Percentiles rank a stretch among this genome's conserved stretches.
These are phyloP conservation scores for Talaromyces sp. DNA, from an alignment of 2,329 filamentous ascomycete species.

Conservation along the genomic window DNA sequence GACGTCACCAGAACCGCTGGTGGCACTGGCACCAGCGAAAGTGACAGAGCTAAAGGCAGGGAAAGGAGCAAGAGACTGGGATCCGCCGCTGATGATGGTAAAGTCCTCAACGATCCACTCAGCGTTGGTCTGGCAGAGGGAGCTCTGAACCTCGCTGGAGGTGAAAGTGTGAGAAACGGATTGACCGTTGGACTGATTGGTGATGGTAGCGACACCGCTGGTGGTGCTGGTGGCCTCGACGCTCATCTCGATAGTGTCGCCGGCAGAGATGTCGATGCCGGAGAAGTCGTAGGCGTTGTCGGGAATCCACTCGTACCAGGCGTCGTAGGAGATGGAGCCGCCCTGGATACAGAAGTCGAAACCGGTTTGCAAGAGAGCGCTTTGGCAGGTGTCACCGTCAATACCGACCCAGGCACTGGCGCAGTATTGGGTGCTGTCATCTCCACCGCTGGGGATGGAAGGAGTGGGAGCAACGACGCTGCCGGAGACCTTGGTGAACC, in stretches of 20 bases:
- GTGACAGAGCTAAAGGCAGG: constrained; percentile 48
- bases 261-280: constrained; percentile 45
- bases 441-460: constrained; percentile 40
- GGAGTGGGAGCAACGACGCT: constrained; percentile 54
- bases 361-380: constrained; percentile 57
- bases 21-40: constrained; percentile 34
- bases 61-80: constrained; percentile 44
- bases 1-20: constrained; percentile 20
- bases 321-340: constrained; percentile 43
- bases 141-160: constrained; percentile 32
- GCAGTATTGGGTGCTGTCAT: constrained; percentile 40
- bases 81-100: constrained; percentile 29
- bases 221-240: constrained; percentile 42
- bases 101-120: constrained; percentile 64
- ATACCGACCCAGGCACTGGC: constrained; percentile 60
- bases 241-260: constrained; percentile 45
- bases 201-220: constrained; percentile 46
- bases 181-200: constrained; percentile 54
- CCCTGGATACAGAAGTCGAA: constrained; percentile 53
- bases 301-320: constrained; percentile 63
- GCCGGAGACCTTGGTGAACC: constrained; percentile 45
- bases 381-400: constrained; percentile 56
- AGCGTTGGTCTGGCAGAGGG: constrained; percentile 56
- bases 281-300: constrained; percentile 54
- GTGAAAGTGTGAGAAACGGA: constrained; percentile 53